A percentile compares a stretch with the other conserved stretches of the same genome.
These are phyloP conservation scores for Fusarium pininemorale DNA, from an alignment of 2,329 filamentous ascomycete species.

Conservation along the genomic window DNA sequence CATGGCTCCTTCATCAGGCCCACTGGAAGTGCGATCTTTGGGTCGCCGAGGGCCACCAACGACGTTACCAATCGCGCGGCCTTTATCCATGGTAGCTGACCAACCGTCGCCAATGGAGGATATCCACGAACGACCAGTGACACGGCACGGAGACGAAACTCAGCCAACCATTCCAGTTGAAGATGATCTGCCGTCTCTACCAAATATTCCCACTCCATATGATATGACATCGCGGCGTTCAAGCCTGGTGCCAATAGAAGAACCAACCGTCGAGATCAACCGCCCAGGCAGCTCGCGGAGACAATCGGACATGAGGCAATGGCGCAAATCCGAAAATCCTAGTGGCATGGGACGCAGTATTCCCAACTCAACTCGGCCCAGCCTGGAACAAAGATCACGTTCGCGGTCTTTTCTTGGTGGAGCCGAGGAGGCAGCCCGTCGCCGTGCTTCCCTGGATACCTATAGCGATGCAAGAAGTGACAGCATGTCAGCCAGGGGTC, in stretches of 20 bases:
- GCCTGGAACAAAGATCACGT: slow-evolving; percentile 30
- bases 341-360: slow-evolving; percentile 16
- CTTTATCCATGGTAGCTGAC: slow-evolving; percentile 64
- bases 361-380: slow-evolving; percentile 19
- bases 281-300: slow-evolving; percentile 42
- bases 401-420: slow-evolving; percentile 32
- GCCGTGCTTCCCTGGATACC: slow-evolving; percentile 47
- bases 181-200: slow-evolving; percentile 28
- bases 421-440: slow-evolving; percentile 34
- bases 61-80: slow-evolving; percentile 58
- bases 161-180: slow-evolving; percentile 8
- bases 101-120: slow-evolving; percentile 55
- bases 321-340: slow-evolving; percentile 40
- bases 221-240: slow-evolving; percentile 37
- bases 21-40: slow-evolving; percentile 26
- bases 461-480: slow-evolving; percentile 39
- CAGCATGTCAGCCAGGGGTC: slow-evolving; percentile 29
- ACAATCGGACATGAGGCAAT: slow-evolving; percentile 45
- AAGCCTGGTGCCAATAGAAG: slow-evolving; percentile 30
- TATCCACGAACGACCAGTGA: slow-evolving; percentile 44
- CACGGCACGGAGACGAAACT: slow-evolving; percentile 40
- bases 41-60: slow-evolving; percentile 52
- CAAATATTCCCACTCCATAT: slow-evolving; percentile 14
- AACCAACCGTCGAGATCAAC: slow-evolving; percentile 27
- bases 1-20: slow-evolving; percentile 21